Evolutionary conservation across 2,329 filamentous ascomycete species (phyloP), one percentile per base, ranked within the genome.

Genomic region (Coleophoma eucalyptorum): DNA sequence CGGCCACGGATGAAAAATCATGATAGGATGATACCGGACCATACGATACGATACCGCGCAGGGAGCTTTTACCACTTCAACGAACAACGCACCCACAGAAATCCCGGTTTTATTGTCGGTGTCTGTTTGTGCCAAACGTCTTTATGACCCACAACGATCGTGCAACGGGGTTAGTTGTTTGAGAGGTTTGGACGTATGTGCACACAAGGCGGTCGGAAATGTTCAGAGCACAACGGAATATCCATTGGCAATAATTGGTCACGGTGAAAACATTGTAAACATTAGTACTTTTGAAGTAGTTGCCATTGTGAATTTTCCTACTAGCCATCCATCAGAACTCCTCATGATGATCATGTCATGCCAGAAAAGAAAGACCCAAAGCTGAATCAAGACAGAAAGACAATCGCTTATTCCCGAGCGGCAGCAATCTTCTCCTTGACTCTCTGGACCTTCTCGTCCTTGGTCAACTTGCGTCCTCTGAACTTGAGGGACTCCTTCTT

Each of bases 401-500:
- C 46, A 55, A 49, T 45, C 45, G 46, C 51, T 60, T 66, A 67
- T 59, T 66, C 75, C 66, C 80, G 81, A 68, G 96, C 80, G 77
- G 87, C 81, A 71, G 87, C 84, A 79, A 99, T 99, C 83, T 89
- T 95, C 72, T 86, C 83, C 85, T 95, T 83, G 75, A 99, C 83
- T 64, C 86, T 83, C 75, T 85, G 80, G 72, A 87, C 77, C 79
- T 86, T 90, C 89, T 97, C 78, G 50, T 81, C 91, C 80, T 86
- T 87, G 73, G 82, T 86, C 63, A 91, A 81, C 85, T 96, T 96
- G 67, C 67, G 65, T 65, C 76, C 75, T 73, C 77, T 83, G 88
- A 83, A 90, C 85, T 97, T 96, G 81, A 90, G 83, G 72, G 89
- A 91, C 84, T 96, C 91, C 62, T 81, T 81, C 87, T 96, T 96